These are phyloP conservation scores for Castanopsis chinensis DNA, from an alignment of 306 rosid species.

Conservation along the genomic window DNA sequence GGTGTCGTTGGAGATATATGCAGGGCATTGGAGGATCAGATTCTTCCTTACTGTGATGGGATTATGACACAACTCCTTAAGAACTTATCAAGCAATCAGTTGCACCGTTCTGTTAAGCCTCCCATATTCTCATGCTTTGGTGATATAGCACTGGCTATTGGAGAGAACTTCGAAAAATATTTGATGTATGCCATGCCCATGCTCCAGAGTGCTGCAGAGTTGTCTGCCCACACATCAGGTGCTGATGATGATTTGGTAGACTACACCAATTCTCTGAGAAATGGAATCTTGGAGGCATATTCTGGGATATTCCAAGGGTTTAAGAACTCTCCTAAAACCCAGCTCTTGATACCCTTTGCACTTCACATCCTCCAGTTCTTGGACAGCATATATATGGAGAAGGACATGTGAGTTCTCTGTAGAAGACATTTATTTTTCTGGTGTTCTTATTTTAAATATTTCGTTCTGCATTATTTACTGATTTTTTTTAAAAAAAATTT, in stretches of 20 bases:
- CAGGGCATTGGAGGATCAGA: conserved; percentile 84
- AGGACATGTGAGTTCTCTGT: conserved; percentile 70
- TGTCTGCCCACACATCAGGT: conserved; percentile 66
- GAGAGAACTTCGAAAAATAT: conserved; percentile 81
- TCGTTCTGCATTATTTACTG: conserved; percentile 1
- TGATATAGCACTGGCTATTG: conserved; percentile 85
- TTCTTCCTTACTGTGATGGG: conserved; percentile 89
- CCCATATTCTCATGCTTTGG: conserved; percentile 89
- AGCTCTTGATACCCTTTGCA: conserved; percentile 81
- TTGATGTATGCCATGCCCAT: conserved; percentile 89
- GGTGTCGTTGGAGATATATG: conserved; percentile 96
- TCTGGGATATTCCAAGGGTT: conserved; percentile 95
- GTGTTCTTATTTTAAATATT: background rate
- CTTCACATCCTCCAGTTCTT: conserved; percentile 82
- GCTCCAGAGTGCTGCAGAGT: conserved; percentile 82
- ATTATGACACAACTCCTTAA: conserved; percentile 86
- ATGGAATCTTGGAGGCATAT: conserved; percentile 93
- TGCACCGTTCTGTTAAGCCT: conserved; percentile 91
- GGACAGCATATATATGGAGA: conserved; percentile 83
- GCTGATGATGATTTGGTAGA: conserved; percentile 82
- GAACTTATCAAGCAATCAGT: conserved; percentile 81
- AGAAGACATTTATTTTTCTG: background rate
- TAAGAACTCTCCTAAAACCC: conserved; percentile 76
- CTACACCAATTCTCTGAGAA: conserved; percentile 79
- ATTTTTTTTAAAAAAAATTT: background rate